phyloP scores from a whole-genome alignment of 2,329 filamentous ascomycete species.

The Botrytis fabae region DNA sequence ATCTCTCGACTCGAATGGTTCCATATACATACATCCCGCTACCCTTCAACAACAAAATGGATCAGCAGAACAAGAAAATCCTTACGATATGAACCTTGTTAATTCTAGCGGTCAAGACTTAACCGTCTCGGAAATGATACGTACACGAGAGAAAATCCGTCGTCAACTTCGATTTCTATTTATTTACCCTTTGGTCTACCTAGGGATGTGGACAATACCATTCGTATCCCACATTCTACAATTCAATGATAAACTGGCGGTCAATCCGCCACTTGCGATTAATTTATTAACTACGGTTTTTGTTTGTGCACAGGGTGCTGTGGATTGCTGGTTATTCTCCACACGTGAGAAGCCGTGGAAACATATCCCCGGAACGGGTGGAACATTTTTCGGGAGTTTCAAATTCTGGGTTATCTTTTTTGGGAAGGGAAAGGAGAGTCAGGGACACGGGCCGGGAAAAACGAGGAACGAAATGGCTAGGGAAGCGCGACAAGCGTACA shows the following conservation, averaged over 20 bases:
- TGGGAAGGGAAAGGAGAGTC: slow-evolving; percentile 37
- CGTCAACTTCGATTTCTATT: slow-evolving; percentile 72
- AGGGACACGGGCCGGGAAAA: slow-evolving; percentile 44
- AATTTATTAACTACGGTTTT: slow-evolving; percentile 56
- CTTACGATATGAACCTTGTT: slow-evolving; percentile 33
- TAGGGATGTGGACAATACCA: slow-evolving; percentile 70
- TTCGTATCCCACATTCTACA: slow-evolving; percentile 64
- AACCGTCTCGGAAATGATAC: slow-evolving; percentile 42
- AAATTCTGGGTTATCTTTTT: slow-evolving; percentile 37
- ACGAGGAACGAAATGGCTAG: slow-evolving; percentile 55
- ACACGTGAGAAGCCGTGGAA: slow-evolving; percentile 71
- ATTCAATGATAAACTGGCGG: slow-evolving; percentile 54
- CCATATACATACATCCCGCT: slow-evolving; percentile 27
- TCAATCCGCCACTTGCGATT: slow-evolving; percentile 57
- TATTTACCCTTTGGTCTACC: slow-evolving; percentile 73
- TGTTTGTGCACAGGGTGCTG: slow-evolving; percentile 64
- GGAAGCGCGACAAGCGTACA: slow-evolving; percentile 51
- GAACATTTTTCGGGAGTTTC: slow-evolving; percentile 41
- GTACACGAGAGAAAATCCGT: slow-evolving; percentile 55
- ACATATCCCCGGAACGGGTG: slow-evolving; percentile 49
- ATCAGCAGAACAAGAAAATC: slow-evolving; percentile 16
- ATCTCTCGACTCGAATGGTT: slow-evolving; percentile 26
- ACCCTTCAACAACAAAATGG: slow-evolving; percentile 30
- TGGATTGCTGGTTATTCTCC: slow-evolving; percentile 68
- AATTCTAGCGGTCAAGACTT: slow-evolving; percentile 38